These are phyloP conservation scores for Clonostachys solani DNA, from an alignment of 2,329 filamentous ascomycete species.

Conservation along the genomic window DNA sequence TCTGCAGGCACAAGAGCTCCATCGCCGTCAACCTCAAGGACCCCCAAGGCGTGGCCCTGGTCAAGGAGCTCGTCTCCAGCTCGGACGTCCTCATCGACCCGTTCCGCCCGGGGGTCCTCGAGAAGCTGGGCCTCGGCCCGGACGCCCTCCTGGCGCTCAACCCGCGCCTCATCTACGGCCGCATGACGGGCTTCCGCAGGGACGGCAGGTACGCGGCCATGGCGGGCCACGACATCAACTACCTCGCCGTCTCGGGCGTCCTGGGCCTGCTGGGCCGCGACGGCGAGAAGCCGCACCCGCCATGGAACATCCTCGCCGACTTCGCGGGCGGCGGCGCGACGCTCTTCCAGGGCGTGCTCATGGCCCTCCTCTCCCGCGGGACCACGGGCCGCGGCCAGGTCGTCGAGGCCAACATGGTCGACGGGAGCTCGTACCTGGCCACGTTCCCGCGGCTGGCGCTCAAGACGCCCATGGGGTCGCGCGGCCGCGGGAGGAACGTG, in stretches of 20 bases:
- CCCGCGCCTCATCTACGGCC: conserved; percentile 72
- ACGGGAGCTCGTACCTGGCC: conserved; percentile 75
- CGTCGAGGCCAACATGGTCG: conserved; percentile 96
- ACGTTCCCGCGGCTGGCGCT: conserved; percentile 69
- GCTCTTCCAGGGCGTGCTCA: conserved; percentile 75
- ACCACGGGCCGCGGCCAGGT: conserved; percentile 72
- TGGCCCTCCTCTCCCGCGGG: conserved; percentile 68
- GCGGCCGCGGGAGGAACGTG: conserved; percentile 67
- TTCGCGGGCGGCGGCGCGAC: conserved; percentile 86
- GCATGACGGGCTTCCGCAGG: conserved; percentile 86
- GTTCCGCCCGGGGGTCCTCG: conserved; percentile 86
- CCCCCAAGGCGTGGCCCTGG: conserved; percentile 54
- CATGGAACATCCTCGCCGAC: conserved; percentile 81
- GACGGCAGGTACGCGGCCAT: conserved; percentile 82
- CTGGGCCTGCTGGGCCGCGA: conserved; percentile 70
- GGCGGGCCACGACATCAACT: conserved; percentile 97
- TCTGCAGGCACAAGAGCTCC: conserved; percentile 78
- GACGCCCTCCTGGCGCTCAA: conserved; percentile 63
- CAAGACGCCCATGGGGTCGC: conserved; percentile 58
- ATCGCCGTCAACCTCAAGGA: conserved; percentile 78
- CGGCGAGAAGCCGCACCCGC: conserved; percentile 69
- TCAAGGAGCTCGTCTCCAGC: conserved; percentile 63
- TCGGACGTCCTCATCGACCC: conserved; percentile 90
- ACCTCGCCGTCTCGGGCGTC: conserved; percentile 82
- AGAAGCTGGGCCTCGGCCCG: conserved; percentile 76